Evolutionary conservation across 805 yeast species (phyloP).

Genomic region (Saccharomycopsis selenospora): DNA sequence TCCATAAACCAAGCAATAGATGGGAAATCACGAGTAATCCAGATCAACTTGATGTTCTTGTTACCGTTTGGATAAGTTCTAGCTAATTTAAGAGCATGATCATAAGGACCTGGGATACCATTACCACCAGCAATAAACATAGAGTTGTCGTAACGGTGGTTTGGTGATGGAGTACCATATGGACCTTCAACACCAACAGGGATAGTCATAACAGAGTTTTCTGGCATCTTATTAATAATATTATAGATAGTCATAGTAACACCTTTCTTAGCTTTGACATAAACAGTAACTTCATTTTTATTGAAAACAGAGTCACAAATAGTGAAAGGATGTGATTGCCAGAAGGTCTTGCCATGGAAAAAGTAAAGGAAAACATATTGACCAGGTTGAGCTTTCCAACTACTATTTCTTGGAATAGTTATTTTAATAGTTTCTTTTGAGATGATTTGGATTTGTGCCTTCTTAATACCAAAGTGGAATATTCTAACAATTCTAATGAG

Average conservation of each 20-base stretch:
- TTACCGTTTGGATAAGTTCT: slow-evolving; percentile 24
- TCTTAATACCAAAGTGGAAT: slow-evolving; percentile 22
- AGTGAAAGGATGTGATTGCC: slow-evolving; percentile 76
- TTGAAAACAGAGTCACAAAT: slow-evolving; percentile 36
- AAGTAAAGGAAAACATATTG: slow-evolving; percentile 52
- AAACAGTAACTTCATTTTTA: slow-evolving; percentile 34
- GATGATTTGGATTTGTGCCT: slow-evolving; percentile 22
- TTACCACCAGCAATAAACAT: slow-evolving; percentile 45
- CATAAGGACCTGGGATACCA: slow-evolving; percentile 46
- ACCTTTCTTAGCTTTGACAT: slow-evolving; percentile 51
- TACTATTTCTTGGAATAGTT: slow-evolving; percentile 33
- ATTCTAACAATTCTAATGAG: slow-evolving; percentile 49
- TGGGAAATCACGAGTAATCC: slow-evolving; percentile 53
- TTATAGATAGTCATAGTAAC: slow-evolving; percentile 39
- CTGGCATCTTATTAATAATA: slow-evolving; percentile 28
- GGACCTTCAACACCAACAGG: slow-evolving; percentile 54
- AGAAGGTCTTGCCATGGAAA: slow-evolving; percentile 42
- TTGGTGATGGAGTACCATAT: slow-evolving; percentile 42
- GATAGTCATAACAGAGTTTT: slow-evolving; percentile 23
- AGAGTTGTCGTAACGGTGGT: slow-evolving; percentile 32
- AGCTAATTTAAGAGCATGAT: slow-evolving; percentile 32
- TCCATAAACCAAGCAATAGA: slow-evolving; percentile 43
- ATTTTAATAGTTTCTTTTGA: slow-evolving; percentile 44
- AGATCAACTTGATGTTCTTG: slow-evolving; percentile 41
- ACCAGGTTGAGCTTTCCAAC: slow-evolving; percentile 48